Base-by-base conservation (phyloP, 1,139 yeast genomes). In the Kurtzmaniella natalensis region DNA sequence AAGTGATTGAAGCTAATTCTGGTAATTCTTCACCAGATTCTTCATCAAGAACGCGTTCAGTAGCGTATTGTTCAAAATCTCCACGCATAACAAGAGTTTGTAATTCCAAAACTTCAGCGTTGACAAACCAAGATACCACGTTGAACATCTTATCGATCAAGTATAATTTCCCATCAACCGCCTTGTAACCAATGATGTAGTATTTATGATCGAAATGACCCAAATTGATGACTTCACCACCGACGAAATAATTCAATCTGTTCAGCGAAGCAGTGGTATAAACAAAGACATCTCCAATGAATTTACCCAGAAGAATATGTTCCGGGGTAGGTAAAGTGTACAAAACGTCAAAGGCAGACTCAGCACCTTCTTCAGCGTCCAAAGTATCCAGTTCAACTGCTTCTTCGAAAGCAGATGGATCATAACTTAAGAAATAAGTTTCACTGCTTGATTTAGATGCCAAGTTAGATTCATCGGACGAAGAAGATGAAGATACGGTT, bases 211-310 rank as follows among this genome's bases (percentile, higher is more conserved):
- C 96, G 53, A 85, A 89, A 64, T 92, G 97, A 28, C 94, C 92
- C 62, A 92, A 78, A 53, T 88, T 92, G 57, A 87, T 86, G 14
- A 84, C 81, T 53, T 88, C 88, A 30, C 95, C 95, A 49, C 98
- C 98, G 43, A 92, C 97, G 43, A 87, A 77, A 59, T 92, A 94
- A 62, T 89, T 92, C 53, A 94, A 73, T 58, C 97, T 78, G 61
- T 88, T 87, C 23, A 95, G 76, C 16, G 81, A 51, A 1, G 95
- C 81, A 14, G 75, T 69, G 11, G 97, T 87, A 66, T 83, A 92
- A 37, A 92, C 78, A 56, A 89, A 89, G 28, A 94, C 96, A 64
- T 92, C 97, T 46, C 98, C 98, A 50, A 89, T 87, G 85, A 96
- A 92, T 57, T 81, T 81, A 50, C 96, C 96, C 15, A 95, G 82